phyloP scores from a whole-genome alignment of 768 basidiomycete species.

The Multifurca ochricompacta region DNA sequence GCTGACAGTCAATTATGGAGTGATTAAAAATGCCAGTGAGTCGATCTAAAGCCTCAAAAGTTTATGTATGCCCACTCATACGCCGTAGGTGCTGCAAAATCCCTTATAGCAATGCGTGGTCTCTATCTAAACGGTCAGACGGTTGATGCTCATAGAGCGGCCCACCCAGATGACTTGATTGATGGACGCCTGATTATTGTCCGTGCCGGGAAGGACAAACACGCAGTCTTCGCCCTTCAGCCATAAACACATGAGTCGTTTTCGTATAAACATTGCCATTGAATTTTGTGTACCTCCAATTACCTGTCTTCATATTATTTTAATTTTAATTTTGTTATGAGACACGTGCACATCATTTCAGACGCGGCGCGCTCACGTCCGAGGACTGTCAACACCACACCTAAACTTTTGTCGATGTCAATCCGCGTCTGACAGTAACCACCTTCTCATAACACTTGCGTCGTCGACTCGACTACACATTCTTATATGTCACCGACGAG shows the following conservation, averaged over 20 bases:
- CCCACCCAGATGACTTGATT: conserved; percentile 13
- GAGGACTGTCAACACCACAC: not conserved
- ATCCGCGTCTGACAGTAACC: not conserved
- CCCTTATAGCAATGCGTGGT: conserved; percentile 17
- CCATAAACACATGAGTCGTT: no score
- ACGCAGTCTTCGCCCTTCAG: conserved; percentile 12
- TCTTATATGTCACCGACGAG: conserved; percentile 13
- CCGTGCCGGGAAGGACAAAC: conserved; percentile 21
- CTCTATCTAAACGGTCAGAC: conserved; percentile 19
- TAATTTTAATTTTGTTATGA: no score
- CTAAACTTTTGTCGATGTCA: not conserved
- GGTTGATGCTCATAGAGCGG: not conserved
- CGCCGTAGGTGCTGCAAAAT: conserved; percentile 16
- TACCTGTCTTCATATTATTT: no score
- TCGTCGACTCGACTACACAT: not conserved
- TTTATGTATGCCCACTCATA: not conserved
- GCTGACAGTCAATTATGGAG: conserved; percentile 49
- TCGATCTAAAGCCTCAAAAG: not conserved
- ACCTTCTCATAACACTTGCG: not conserved
- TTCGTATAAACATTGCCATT: not conserved
- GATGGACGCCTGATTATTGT: conserved; percentile 18
- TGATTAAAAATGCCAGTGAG: conserved; percentile 41
- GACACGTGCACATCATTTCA: not conserved
- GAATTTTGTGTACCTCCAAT: no score
- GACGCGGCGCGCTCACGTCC: not conserved